Percentiles rank a stretch among this genome's conserved stretches.
Evolutionary conservation across 306 rosid genomes (phyloP).

Genomic region (Vigna mungo): DNA sequence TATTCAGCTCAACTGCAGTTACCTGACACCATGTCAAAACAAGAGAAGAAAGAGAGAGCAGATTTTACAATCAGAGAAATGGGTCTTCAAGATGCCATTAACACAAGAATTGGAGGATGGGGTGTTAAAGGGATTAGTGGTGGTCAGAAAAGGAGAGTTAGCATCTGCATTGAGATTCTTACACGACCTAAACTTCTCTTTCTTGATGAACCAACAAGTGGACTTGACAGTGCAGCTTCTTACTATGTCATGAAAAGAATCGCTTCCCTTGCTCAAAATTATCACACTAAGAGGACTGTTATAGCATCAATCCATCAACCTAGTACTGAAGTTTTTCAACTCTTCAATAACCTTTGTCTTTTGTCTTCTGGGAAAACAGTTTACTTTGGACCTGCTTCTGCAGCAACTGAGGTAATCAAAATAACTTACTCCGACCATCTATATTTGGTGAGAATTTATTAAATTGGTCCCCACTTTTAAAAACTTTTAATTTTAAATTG

Average conservation of each 20-base stretch:
- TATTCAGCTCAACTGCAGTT: constrained; percentile 62
- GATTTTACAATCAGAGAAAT: constrained; percentile 53
- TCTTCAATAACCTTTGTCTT: constrained; percentile 71
- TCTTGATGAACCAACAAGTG: constrained; percentile 67
- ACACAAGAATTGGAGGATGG: constrained; percentile 66
- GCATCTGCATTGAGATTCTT: constrained; percentile 59
- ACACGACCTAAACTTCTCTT: constrained; percentile 55
- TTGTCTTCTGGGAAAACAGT: constrained; percentile 64
- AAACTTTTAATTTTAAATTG: too few species aligned
- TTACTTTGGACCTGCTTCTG: constrained; percentile 75
- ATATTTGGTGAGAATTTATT: too few species aligned
- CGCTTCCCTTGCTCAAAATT: constrained; percentile 43
- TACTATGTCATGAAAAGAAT: constrained; percentile 73
- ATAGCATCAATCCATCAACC: constrained; percentile 80
- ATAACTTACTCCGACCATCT: too few species aligned
- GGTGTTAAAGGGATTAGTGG: constrained; percentile 59
- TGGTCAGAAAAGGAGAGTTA: constrained; percentile 58
- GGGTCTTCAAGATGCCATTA: constrained; percentile 55
- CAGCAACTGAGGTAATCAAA: constrained; percentile 54
- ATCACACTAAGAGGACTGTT: constrained; percentile 53
- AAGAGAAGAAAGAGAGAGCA: constrained; percentile 55
- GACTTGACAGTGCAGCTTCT: constrained; percentile 88
- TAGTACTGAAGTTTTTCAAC: constrained; percentile 71
- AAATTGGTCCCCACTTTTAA: too few species aligned
- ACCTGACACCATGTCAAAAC: constrained; percentile 48